phyloP scores from a whole-genome alignment of 345 rosid genomes.

The Eucalyptus caleyi region DNA sequence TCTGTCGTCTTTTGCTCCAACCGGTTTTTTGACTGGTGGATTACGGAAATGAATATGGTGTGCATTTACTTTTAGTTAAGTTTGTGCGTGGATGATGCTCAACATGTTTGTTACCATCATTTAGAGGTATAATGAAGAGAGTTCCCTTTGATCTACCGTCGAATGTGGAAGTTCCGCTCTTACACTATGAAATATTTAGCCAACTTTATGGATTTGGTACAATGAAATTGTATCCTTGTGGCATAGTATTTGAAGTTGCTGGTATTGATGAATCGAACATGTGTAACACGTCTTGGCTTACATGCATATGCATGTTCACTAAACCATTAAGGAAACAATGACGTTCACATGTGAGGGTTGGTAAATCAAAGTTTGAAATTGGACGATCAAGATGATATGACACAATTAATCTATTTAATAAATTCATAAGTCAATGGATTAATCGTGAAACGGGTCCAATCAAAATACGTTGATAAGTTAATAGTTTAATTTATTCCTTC shows the following conservation, averaged over 20 bases:
- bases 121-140: background rate
- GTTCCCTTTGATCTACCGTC: background rate
- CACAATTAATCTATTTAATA: background rate
- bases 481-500: background rate
- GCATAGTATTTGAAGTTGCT: background rate
- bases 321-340: background rate
- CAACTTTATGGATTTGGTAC: background rate
- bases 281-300: background rate
- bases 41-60: background rate
- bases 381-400: background rate
- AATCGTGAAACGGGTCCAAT: background rate
- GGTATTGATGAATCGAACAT: background rate
- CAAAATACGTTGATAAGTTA: background rate
- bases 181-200: background rate
- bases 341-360: background rate
- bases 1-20: background rate
- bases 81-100: background rate
- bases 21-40: background rate
- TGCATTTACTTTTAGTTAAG: background rate
- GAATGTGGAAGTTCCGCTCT: background rate
- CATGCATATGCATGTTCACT: background rate
- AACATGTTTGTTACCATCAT: background rate
- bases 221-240: background rate
- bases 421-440: background rate
- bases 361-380: background rate